Base-by-base conservation (phyloP, 2,329 filamentous ascomycete species). In the Ophioceras dolichostomum region DNA sequence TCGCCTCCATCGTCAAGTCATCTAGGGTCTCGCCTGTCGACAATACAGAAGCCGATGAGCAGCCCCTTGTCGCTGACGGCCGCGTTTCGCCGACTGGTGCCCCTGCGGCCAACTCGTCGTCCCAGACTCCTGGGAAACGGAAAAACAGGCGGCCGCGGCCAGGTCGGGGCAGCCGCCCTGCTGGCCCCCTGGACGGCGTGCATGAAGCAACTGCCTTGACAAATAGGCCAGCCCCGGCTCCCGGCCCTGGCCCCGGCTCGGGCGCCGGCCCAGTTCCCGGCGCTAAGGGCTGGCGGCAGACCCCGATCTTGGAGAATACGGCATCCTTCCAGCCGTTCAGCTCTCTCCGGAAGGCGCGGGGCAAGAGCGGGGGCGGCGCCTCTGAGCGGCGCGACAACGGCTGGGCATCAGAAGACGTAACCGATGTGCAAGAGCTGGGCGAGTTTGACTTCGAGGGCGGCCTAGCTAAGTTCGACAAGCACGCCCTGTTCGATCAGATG, bases 401-500 rank as follows among this genome's bases (percentile, higher is more conserved):
- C 4, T 96, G 89, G 88, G 87, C 85, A 4, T 95, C 89, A 0
- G 91, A 95, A 53, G 89, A 96, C 51, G 88, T 89, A 17, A 95
- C 86, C 0, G 91, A 96, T 53, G 84, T 91, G 17, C 84, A 89
- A 59, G 89, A 93, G 53, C 74, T 91, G 67, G 85, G 83, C 10
- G 91, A 96, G 43, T 96, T 96, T 49, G 89, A 96, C 57, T 96
- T 96, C 50, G 79, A 84, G 49, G 79, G 77, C 38, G 87, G 87
- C 46, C 68, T 96, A 22, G 88, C 85, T 33, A 94, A 94, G 52
- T 96, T 96, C 49, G 88, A 96, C 64, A 96, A 96, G 62, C 76
- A 81, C 39, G 79, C 79, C 2, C 76, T 96, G 8, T 98, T 98
- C 54, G 83, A 89, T 46, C 81, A 95, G 58, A 91, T 96, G 57